Base-by-base conservation (phyloP, 768 basidiomycete genomes). In the Kwoniella mangroviensis region DNA sequence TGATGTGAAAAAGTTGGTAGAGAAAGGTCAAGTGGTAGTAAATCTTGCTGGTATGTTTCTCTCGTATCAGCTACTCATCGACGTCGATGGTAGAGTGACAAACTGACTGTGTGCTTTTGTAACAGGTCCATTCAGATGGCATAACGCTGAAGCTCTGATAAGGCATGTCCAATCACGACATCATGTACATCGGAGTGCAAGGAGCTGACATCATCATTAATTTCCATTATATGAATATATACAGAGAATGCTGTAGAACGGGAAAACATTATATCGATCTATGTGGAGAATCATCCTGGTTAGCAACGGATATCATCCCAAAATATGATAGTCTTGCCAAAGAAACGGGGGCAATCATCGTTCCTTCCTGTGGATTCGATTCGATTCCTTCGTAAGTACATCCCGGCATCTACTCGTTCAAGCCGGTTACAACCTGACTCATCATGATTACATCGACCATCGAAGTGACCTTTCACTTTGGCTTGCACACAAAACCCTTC, bases 231-330 rank as follows among this genome's bases (percentile, higher is more conserved):
- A 26, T 12, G 34, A 4, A 54, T 40, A 43, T 19, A 43, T 19
- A 7, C 26, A 91, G 88, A 67, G 90, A 91, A 4, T 96, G 94
- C 72, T 91, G 90, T 4, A 84, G 84, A 43, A 84, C 90, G 68
- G 90, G 91, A 5, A 87, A 88, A 7, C 92, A 95, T 82, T 96
- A 96, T 79, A 89, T 93, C 28, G 95, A 98, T 82, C 84, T 94
- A 42, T 88, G 90, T 1, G 79, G 78, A 13, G 79, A 79, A 65
- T 40, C 66, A 11, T 24, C 58, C 6, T 82, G 73, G 73, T 56
- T 82, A 3, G 73, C 71, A 3, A 61, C 54, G 22, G 70, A 65
- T 55, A 72, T 76, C 63, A 63, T 76, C 42, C 65, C 68, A 68
- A 93, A 91, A 68, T 90, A 88, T 76, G 89, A 94, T 81, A 90